Percentiles rank a stretch among this genome's conserved stretches.
Evolutionary conservation across 2,329 filamentous ascomycete genomes (phyloP).

Genomic region (Aquanectria penicillioides): DNA sequence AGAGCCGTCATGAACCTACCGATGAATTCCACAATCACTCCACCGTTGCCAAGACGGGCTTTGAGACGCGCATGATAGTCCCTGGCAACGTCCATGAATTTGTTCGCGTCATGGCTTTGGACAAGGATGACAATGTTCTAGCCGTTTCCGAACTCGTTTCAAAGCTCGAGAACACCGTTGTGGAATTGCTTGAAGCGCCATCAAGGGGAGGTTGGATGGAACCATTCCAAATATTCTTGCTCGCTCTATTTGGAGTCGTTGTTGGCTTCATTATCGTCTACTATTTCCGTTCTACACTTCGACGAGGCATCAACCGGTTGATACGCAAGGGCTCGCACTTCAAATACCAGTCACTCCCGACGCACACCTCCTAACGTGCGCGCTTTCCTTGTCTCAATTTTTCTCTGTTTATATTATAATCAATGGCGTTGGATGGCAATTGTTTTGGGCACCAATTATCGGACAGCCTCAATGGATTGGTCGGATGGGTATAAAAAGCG

Average conservation of each 20-base stretch:
- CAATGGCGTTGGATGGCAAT: no score
- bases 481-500: no score
- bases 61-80: constrained; percentile 34
- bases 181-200: constrained; percentile 24
- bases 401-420: no score
- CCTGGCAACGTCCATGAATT: constrained; percentile 28
- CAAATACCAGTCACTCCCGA: constrained; percentile 28
- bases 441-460: no score
- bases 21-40: constrained; percentile 26
- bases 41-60: constrained; percentile 25
- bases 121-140: constrained; percentile 41
- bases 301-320: constrained; percentile 26
- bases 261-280: constrained; percentile 9
- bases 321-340: constrained; percentile 21
- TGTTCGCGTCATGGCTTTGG: constrained; percentile 33
- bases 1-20: constrained; percentile 27
- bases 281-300: constrained; percentile 24
- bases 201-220: constrained; percentile 20
- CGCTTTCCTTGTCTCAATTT: no score
- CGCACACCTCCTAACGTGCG: no score
- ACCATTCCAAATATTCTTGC: constrained; percentile 22
- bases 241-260: constrained; percentile 10
- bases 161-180: constrained; percentile 16
- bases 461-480: no score
- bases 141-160: constrained; percentile 28